Base-by-base conservation (phyloP, 768 basidiomycete species). In the Crepidotus variabilis region DNA sequence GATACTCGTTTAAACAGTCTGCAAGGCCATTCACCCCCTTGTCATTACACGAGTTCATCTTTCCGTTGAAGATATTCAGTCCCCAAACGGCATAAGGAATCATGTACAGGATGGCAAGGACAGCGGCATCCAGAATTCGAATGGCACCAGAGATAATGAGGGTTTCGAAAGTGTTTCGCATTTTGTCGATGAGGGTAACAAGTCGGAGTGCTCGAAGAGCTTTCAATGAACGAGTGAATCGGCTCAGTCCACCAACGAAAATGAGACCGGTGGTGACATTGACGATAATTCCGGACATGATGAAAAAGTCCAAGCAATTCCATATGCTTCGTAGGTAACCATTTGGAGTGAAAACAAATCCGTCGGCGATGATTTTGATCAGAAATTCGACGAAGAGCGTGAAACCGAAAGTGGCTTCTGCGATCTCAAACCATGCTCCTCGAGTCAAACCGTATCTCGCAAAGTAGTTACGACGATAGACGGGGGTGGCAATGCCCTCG, bases 51-150 rank as follows among this genome's bases (percentile, higher is more conserved):
- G 72, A 68, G 68, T 88, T 94, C 76, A 94, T 85, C 57, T 85
- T 72, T 14, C 93, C 94, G 1, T 85, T 77, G 71, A 98, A 98
- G 69, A 98, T 91, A 65, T 94, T 97, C 50, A 92, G 81, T 9
- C 94, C 94, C 93, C 93, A 95, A 8, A 95, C 86, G 16, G 93
- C 91, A 65, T 92, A 94, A 0, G 92, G 92, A 61, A 94, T 90
- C 84, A 94, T 88, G 68, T 93, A 94, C 51, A 98, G 80, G 47
- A 94, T 82, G 51, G 95, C 92, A 14, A 98, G 83, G 49, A 96
- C 71, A 2, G 88, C 92, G 1, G 96, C 96, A 60, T 96, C 93
- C 53, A 97, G 59, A 59, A 98, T 94, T 63, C 91, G 87, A 28
- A 78, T 68, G 9, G 87, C 87, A 2, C 95, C 95, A 11, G 90